Base-by-base conservation (phyloP, 2,329 filamentous ascomycete species). In the Aspergillus japonicus region DNA sequence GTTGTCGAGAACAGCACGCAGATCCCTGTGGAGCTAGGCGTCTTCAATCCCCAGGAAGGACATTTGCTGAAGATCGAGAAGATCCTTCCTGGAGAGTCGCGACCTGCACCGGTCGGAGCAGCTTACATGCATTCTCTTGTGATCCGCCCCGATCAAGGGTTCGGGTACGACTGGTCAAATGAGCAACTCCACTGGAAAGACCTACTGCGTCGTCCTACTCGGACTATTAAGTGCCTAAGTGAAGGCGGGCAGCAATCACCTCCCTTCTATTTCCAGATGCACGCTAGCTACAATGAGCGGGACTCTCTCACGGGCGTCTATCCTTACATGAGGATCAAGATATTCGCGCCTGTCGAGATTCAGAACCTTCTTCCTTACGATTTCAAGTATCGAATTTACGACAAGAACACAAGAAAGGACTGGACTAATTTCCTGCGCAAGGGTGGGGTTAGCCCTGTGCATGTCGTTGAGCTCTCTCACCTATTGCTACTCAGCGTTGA, bases 301-400 rank as follows among this genome's bases (percentile, higher is more conserved):
- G 92, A 96, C 67, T 92, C 95, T 3, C 80, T 96, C 60, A 90
- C 89, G 1, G 88, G 83, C 83, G 85, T 89, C 62, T 99, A 99
- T 72, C 95, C 95, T 0, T 95, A 95, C 74, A 98, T 99, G 95
- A 88, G 87, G 60, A 83, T 99, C 65, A 91, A 93, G 66, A 84
- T 99, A 2, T 96, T 92, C 24, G 94, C 95, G 0, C 95, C 96
- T 0, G 87, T 99, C 14, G 94, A 96, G 53, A 84, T 99, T 4
- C 94, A 99, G 75, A 99, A 99, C 66, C 80, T 99, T 48, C 79
- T 99, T 42, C 95, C 95, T 0, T 98, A 95, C 72, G 95, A 99
- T 76, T 99, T 99, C 86, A 98, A 99, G 77, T 99, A 99, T 75
- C 88, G 94, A 57, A 98, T 99, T 57, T 99, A 98, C 71, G 95